Evolutionary conservation across 1,284 basidiomycete species (phyloP), one percentile per base, ranked within the genome.

Genomic region (Fomitiporia mediterranea): DNA sequence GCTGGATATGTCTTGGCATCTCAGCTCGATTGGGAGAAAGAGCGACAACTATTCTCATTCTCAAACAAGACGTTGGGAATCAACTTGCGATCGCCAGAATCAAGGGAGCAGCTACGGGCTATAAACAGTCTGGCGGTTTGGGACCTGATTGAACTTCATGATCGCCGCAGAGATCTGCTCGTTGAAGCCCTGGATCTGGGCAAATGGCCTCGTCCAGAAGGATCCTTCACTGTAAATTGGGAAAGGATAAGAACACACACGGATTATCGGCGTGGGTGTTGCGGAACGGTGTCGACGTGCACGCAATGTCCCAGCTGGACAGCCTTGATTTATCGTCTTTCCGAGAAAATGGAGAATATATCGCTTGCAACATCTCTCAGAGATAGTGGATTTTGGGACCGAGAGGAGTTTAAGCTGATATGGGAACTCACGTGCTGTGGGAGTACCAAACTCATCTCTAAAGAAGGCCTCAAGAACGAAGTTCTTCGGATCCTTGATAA

Each of bases 121-220:
- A n/a, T n/a, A n/a, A n/a, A n/a, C n/a, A n/a, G n/a, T n/a, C n/a
- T n/a, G n/a, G n/a, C n/a, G n/a, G n/a, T n/a, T n/a, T n/a, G n/a
- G n/a, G n/a, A n/a, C n/a, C 57, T 58, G 7, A 40, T 55, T 27
- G 39, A 55, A 21, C 32, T 58, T 11, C 57, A 58, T 35, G 15
- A 9, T 8, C 15, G 23, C 17, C 51, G 57, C 4, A 58, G 55
- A 23, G 43, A 44, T 28, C 1, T 46, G 4, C 27, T 46, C 13
- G 44, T 46, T 2, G 27, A 19, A 23, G 21, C 19, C 15, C 27
- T 43, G 19, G 42, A 42, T 42, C 9, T 19, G 9, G 19, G 23
- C 13, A 23, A 43, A 3, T 21, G 17, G 8, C 4, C 13, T 2
- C 7, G 17, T 23, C n/a, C n/a, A n/a, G n/a, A n/a, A n/a, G n/a